phyloP scores from a whole-genome alignment of 306 rosid genomes.

The Delonix regia region DNA sequence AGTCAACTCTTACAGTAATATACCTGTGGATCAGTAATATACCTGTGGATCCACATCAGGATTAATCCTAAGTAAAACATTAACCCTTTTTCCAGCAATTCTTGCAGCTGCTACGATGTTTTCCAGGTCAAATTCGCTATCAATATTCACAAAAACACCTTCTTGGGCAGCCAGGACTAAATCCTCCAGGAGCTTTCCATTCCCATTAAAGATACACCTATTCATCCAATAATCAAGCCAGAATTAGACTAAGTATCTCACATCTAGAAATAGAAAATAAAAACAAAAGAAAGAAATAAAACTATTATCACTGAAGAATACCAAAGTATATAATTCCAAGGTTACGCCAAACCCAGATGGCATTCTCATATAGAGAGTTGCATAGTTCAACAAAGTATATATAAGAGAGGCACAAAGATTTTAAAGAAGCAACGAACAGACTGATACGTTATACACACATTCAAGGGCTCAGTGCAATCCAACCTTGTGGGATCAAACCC shows the following conservation, averaged over 20 bases:
- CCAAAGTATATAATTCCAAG: not conserved
- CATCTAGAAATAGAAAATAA: not conserved
- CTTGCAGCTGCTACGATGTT: slow-evolving; percentile 82
- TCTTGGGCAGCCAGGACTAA: slow-evolving; percentile 84
- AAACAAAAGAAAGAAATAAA: not conserved
- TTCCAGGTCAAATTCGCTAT: slow-evolving; percentile 93
- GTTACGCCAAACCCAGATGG: not conserved
- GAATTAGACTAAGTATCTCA: not conserved
- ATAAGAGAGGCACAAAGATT: not conserved
- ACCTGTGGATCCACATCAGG: slow-evolving; percentile 98
- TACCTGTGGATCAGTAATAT: slow-evolving; percentile 78
- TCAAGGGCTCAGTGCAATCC: not conserved
- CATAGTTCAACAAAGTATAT: not conserved
- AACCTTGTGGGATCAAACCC: slow-evolving; percentile 92
- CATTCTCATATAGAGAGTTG: not conserved
- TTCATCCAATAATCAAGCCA: slow-evolving; percentile 22
- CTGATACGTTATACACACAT: not conserved
- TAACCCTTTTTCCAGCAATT: slow-evolving; percentile 72
- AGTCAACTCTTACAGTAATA: not conserved
- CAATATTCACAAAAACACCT: slow-evolving; percentile 87
- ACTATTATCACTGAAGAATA: not conserved
- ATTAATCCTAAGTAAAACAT: slow-evolving; percentile 84
- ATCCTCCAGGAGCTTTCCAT: slow-evolving; percentile 88
- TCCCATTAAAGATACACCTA: slow-evolving; percentile 93
- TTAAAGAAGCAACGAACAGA: slow-evolving; percentile 13